Conservation (phyloP, 108 stramenopile species). For the Schizochytrium sp. region DNA sequence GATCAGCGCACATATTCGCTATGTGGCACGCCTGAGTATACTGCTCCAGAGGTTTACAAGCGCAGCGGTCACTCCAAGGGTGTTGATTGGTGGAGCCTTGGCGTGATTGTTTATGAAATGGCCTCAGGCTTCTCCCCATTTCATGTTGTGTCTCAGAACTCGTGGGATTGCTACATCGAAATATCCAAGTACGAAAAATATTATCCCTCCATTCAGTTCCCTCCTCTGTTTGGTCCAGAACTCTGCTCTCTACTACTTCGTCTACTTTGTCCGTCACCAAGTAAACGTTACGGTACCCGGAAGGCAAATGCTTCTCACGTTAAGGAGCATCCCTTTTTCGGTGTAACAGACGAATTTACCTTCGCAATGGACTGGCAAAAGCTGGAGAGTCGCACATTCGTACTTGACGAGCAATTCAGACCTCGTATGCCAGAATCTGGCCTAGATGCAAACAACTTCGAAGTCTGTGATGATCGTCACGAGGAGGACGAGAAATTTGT, state of each 20-base stretch:
- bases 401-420: constrained; percentile 25
- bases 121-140: constrained; percentile 95
- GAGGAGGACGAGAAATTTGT: constrained; percentile 56
- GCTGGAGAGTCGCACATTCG: neutral
- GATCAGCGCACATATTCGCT: constrained; percentile 72
- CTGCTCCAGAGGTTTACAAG: constrained; percentile 83
- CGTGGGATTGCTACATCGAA: constrained; percentile 60
- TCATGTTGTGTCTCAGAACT: constrained; percentile 67
- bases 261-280: neutral
- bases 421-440: constrained; percentile 30
- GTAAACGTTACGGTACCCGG: constrained; percentile 45
- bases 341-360: neutral
- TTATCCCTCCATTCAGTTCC: constrained; percentile 54
- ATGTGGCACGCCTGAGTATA: constrained; percentile 75
- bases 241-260: constrained; percentile 35
- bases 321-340: constrained; percentile 51
- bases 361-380: constrained; percentile 46
- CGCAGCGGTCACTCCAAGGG: constrained; percentile 95
- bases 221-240: constrained; percentile 32
- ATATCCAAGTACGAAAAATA: constrained; percentile 51
- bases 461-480: constrained; percentile 43
- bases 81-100: constrained; percentile 97
- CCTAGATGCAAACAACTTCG: constrained; percentile 55
- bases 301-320: constrained; percentile 60
- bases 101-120: constrained; percentile 96